Base-by-base conservation (phyloP, 768 basidiomycete species). In the Lactifluus rugatus region DNA sequence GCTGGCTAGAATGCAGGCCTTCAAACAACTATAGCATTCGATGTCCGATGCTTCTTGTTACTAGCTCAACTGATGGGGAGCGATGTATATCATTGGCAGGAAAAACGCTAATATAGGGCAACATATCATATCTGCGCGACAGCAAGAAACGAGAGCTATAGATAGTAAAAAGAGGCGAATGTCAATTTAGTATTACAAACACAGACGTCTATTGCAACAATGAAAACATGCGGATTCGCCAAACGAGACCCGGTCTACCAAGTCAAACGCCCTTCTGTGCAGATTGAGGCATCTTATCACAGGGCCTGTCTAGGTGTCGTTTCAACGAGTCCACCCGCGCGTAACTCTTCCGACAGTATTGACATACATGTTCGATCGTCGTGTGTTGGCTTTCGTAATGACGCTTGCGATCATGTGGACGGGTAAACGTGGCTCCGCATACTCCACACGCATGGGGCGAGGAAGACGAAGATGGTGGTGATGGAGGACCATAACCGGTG, bases 281-380 rank as follows among this genome's bases (percentile, higher is more conserved):
- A 25, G 51, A 36, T 44, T 55, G 60, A 23, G 63, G 63, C 61
- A 63, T 62, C 68, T 83, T 81, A 68, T 84, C 83, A 73, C 86
- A 87, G 51, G 87, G 87, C 64, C 89, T 87, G 74, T 90, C 87
- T 53, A 85, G 65, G 71, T 91, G 89, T 68, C 89, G 78, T 72
- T 89, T 91, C 63, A 89, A 75, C 58, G 89, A 90, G 72, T 87
- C 86, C 49, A 72, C 78, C 69, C 89, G 81, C 72, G 85, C 87
- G 69, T 89, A 89, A 67, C 83, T 83, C 71, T 89, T 89, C 64
- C 78, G 76, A 70, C 89, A 90, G 68, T 75, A 83, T 26, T 78
- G 78, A 71, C 89, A 90, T 52, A 76, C 78, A 68, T 90, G 87
- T 63, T 81, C 72, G 57, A 82, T 76, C 21, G 82, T 68, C 45